Conservation (phyloP, 1,284 basidiomycete species). For the Boletellus deceptivus region DNA sequence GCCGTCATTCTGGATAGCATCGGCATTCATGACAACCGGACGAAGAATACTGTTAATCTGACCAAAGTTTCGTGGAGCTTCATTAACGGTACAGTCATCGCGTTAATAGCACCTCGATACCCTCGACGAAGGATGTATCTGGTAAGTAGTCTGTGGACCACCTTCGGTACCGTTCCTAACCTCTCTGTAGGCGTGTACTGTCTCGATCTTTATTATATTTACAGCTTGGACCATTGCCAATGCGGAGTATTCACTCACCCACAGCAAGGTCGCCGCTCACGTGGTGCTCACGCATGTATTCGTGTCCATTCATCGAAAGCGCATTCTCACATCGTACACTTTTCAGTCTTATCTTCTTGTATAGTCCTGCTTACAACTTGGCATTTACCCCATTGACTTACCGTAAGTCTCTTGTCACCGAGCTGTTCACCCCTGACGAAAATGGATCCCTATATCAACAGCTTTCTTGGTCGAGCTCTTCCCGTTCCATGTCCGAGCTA, state of each 20-base stretch:
- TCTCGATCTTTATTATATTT: conserved; percentile 8
- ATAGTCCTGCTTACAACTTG: conserved; percentile 7
- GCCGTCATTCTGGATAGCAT: conserved; percentile 11
- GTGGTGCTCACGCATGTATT: conserved; percentile 8
- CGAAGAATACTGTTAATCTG: conserved; percentile 15
- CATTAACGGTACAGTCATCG: not conserved
- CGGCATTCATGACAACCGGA: conserved; percentile 13
- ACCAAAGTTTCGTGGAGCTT: conserved; percentile 6
- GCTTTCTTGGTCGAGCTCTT: conserved; percentile 28
- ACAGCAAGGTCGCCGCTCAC: conserved; percentile 3
- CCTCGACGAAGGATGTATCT: conserved; percentile 3
- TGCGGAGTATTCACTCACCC: conserved; percentile 9
- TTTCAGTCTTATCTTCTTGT: conserved; percentile 10
- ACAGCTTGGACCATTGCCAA: conserved; percentile 10
- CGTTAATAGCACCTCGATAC: conserved; percentile 7
- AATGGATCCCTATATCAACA: not conserved
- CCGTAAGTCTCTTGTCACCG: conserved; percentile 3
- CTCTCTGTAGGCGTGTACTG: not conserved
- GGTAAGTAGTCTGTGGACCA: not conserved
- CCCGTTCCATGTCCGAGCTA: conserved; percentile 21
- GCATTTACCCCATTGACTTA: conserved; percentile 5
- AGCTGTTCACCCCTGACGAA: not conserved
- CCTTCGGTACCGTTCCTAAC: not conserved
- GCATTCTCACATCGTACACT: not conserved
- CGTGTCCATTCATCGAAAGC: not conserved